Conservation (phyloP, 345 rosid genomes). For the Trapa bicornis region DNA sequence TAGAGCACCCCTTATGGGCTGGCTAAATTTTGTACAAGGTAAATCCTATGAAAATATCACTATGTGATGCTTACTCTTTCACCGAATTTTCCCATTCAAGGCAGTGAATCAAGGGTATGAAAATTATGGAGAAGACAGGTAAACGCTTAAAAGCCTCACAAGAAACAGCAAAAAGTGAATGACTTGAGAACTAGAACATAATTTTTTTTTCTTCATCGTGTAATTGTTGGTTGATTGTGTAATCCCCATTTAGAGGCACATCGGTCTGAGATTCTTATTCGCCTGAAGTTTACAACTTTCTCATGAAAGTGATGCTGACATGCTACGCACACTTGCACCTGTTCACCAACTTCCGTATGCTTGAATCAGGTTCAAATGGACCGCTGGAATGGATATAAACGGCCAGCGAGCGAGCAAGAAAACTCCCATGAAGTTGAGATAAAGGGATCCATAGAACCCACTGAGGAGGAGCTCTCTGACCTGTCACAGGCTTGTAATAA, state of each 20-base stretch:
- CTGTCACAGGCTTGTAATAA: constrained; percentile 71
- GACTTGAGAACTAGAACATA: not conserved
- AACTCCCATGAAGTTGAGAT: constrained; percentile 50
- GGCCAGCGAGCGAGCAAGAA: constrained; percentile 51
- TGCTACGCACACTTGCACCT: not conserved
- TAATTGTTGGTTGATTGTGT: not conserved
- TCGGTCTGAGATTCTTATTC: not conserved
- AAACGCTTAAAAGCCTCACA: constrained; percentile 26
- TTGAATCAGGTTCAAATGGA: constrained; percentile 49
- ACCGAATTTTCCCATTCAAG: constrained; percentile 8
- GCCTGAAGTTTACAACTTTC: not conserved
- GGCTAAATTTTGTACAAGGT: not conserved
- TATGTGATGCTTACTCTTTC: not conserved
- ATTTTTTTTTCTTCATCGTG: not conserved
- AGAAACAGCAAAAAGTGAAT: constrained; percentile 46
- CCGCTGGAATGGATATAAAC: constrained; percentile 64
- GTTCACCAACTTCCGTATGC: not conserved
- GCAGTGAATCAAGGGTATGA: constrained; percentile 16
- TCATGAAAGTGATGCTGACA: not conserved
- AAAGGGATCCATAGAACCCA: constrained; percentile 34
- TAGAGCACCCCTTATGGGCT: not conserved
- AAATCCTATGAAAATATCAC: not conserved
- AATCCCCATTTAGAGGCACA: not conserved
- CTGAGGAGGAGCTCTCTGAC: constrained; percentile 60
- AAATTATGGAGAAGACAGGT: constrained; percentile 28